Evolutionary conservation across 140 eudicot species (phyloP).

Genomic region (Oenanthe javanica): DNA sequence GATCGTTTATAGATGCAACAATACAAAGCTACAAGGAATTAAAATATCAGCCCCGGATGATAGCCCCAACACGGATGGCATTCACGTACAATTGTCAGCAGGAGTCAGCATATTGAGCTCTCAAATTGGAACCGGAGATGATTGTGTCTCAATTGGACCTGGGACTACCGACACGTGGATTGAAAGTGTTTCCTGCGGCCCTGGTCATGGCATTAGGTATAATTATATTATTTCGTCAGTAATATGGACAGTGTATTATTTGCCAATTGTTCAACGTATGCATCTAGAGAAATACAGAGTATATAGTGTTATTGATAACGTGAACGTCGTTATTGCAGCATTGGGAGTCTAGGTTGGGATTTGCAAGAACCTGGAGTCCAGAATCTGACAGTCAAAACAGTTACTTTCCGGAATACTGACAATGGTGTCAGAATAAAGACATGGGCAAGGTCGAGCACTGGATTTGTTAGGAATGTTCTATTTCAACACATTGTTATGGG

Average conservation of each 20-base stretch:
- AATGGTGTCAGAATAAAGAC: conserved; percentile 1
- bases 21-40: conserved; percentile 11
- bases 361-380: conserved; percentile 3
- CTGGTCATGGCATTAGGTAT: conserved; percentile 28
- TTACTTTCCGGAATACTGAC: neutral
- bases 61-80: conserved; percentile 31
- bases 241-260: too few species aligned
- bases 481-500: neutral
- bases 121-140: conserved; percentile 22
- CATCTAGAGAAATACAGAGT: too few species aligned
- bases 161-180: conserved; percentile 23
- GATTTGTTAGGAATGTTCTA: neutral
- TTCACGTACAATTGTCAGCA: conserved; percentile 14
- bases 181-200: conserved; percentile 19
- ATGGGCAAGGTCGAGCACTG: neutral
- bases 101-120: conserved; percentile 13
- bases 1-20: conserved; percentile 13
- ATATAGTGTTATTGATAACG: neutral
- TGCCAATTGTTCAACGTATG: too few species aligned
- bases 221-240: too few species aligned
- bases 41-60: conserved; percentile 12
- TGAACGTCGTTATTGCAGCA: neutral
- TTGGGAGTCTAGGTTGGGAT: conserved; percentile 3
- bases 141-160: conserved; percentile 25
- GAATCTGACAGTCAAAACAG: neutral